Percentiles rank a stretch among this genome's conserved stretches.
phyloP scores from a whole-genome alignment of 225 moss, liverwort and hornwort genomes.

The Ulota crispa region DNA sequence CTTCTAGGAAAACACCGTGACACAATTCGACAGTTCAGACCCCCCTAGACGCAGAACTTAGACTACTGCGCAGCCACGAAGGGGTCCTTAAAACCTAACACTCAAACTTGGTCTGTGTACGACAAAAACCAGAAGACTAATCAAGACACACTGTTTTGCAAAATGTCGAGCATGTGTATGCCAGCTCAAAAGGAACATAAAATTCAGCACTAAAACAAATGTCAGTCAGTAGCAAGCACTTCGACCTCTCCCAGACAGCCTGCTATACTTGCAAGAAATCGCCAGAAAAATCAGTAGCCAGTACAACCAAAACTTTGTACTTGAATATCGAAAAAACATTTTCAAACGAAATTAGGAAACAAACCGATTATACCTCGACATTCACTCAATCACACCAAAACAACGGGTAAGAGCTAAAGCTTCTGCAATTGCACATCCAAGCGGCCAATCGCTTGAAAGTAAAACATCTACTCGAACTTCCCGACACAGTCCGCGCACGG shows the following conservation, averaged over 20 bases:
- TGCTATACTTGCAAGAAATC: conserved; percentile 4
- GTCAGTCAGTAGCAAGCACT: not conserved
- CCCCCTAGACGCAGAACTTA: not conserved
- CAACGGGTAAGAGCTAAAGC: not conserved
- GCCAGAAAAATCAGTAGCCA: not conserved
- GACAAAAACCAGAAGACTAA: not conserved
- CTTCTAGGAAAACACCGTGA: not conserved
- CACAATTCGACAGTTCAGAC: conserved; percentile 13
- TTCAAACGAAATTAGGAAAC: not conserved
- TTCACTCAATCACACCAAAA: too few species aligned
- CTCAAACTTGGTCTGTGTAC: not conserved
- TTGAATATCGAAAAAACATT: too few species aligned
- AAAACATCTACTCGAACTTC: not conserved
- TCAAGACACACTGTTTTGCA: too few species aligned
- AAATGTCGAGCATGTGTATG: not conserved
- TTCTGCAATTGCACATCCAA: not conserved
- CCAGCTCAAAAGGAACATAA: not conserved
- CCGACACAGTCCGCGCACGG: not conserved
- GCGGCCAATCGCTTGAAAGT: not conserved
- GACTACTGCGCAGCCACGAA: not conserved
- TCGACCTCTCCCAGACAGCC: not conserved
- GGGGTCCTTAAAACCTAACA: not conserved
- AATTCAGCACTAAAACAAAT: not conserved
- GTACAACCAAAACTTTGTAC: not conserved
- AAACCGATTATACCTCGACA: not conserved